phyloP scores from a whole-genome alignment of 1,284 basidiomycete genomes.

The Tylopilus sp. region DNA sequence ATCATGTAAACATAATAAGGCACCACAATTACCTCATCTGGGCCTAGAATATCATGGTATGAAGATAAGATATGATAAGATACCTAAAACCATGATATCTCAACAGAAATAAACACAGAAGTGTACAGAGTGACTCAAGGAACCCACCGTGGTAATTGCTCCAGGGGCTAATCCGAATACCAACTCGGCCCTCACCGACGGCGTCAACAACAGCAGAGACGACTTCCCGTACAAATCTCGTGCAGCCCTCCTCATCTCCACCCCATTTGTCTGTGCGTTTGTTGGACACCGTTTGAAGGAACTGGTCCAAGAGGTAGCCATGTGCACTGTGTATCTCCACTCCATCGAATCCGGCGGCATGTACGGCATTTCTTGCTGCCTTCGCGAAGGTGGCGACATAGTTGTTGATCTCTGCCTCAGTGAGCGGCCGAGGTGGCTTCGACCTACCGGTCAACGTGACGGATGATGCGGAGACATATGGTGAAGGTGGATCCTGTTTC shows the following conservation, averaged over 20 bases:
- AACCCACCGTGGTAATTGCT: constrained; percentile 36
- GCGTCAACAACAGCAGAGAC: constrained; percentile 27
- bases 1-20: too few relatives aligned
- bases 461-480: constrained; percentile 42
- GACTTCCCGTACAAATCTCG: constrained; percentile 43
- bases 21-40: too few relatives aligned
- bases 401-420: not conserved
- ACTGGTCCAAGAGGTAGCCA: constrained; percentile 1
- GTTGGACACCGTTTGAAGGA: not conserved
- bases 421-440: constrained; percentile 3
- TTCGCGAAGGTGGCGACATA: not conserved
- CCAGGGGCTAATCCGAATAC: constrained; percentile 57
- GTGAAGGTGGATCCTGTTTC: constrained; percentile 28
- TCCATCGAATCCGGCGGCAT: not conserved
- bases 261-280: not conserved
- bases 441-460: constrained; percentile 35
- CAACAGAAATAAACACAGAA: not conserved
- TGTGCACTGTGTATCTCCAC: constrained; percentile 12
- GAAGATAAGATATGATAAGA: too few relatives aligned
- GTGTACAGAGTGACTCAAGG: not conserved
- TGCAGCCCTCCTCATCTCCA: constrained; percentile 25
- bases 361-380: not conserved
- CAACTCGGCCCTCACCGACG: constrained; percentile 43
- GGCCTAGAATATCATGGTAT: too few relatives aligned
- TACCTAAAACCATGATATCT: too few relatives aligned